These are phyloP conservation scores for Pseudogymnoascus sp. DNA, from an alignment of 2,329 filamentous ascomycete genomes.

Conservation along the genomic window DNA sequence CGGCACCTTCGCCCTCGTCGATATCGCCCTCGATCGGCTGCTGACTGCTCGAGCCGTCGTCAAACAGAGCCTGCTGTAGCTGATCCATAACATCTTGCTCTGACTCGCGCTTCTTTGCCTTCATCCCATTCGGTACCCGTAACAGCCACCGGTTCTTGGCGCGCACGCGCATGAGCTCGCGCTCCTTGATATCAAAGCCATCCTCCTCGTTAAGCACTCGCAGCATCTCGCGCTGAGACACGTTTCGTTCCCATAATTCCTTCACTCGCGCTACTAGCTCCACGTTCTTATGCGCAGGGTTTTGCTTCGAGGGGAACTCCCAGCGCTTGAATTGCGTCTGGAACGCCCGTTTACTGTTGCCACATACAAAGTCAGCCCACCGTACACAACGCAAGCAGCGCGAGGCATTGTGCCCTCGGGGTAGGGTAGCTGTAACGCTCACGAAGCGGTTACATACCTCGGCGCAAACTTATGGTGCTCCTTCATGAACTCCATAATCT, in stretches of 20 bases:
- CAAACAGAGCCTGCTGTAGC: slow-evolving; percentile 28
- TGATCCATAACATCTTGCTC: slow-evolving; percentile 30
- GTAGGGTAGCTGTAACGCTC: slow-evolving; percentile 3
- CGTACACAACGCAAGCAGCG: slow-evolving; percentile 12
- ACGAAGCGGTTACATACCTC: slow-evolving; percentile 44
- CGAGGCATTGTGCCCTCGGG: slow-evolving; percentile 10
- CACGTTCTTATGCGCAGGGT: slow-evolving; percentile 62
- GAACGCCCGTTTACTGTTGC: slow-evolving; percentile 62
- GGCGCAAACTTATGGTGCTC: slow-evolving; percentile 59
- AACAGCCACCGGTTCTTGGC: slow-evolving; percentile 62
- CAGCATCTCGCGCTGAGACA: slow-evolving; percentile 67
- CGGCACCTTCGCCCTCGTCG: slow-evolving; percentile 21
- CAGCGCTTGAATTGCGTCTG: slow-evolving; percentile 71
- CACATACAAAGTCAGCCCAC: slow-evolving; percentile 14
- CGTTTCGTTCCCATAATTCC: slow-evolving; percentile 71
- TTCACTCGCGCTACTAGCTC: slow-evolving; percentile 61
- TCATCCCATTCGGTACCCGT: slow-evolving; percentile 53
- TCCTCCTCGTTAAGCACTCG: slow-evolving; percentile 59
- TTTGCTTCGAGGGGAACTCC: slow-evolving; percentile 70
- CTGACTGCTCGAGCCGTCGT: slow-evolving; percentile 22
- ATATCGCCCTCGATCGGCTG: slow-evolving; percentile 15
- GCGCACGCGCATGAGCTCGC: slow-evolving; percentile 64
- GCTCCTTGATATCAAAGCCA: slow-evolving; percentile 64
- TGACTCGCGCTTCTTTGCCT: slow-evolving; percentile 30
- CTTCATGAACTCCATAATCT: slow-evolving; percentile 67